Percentiles rank a stretch among this genome's conserved stretches.
phyloP scores from a whole-genome alignment of 1,284 basidiomycete species.

The Ganoderma leucocontextum region DNA sequence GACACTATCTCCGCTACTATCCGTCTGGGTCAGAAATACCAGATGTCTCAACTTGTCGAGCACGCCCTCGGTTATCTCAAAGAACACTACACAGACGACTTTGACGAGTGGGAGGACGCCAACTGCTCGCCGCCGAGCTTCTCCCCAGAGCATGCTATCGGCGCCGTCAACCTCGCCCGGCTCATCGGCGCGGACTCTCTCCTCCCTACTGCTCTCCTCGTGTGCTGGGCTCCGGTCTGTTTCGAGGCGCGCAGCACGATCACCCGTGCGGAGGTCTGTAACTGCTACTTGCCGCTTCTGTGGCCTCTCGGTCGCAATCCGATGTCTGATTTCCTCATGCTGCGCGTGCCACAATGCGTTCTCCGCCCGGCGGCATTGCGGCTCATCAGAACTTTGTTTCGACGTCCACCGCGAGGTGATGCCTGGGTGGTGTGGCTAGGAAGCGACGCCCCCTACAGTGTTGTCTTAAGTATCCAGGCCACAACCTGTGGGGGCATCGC shows the following conservation, averaged over 20 bases:
- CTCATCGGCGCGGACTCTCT: conserved; percentile 11
- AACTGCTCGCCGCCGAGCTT: conserved; percentile 11
- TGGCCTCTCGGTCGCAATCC: background rate
- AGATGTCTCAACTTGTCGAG: conserved; percentile 2
- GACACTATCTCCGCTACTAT: conserved; percentile 4
- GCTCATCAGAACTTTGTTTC: background rate
- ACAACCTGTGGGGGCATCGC: background rate
- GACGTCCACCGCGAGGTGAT: background rate
- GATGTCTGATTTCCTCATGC: background rate
- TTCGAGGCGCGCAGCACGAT: conserved; percentile 11
- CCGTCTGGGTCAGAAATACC: conserved; percentile 25
- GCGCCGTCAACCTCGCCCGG: conserved; percentile 22
- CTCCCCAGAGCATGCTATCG: conserved; percentile 12
- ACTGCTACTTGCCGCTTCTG: background rate
- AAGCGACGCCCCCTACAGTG: background rate
- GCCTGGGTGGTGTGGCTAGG: background rate
- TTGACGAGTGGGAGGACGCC: background rate
- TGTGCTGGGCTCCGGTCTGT: conserved; percentile 9
- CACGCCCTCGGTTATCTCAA: conserved; percentile 7
- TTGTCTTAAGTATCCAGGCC: background rate
- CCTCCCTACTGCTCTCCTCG: conserved; percentile 19
- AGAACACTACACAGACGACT: conserved; percentile 8
- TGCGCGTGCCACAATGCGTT: background rate
- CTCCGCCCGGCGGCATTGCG: background rate
- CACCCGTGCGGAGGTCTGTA: conserved; percentile 2